phyloP scores from a whole-genome alignment of 2,329 filamentous ascomycete species.

The Xylaria sp. region DNA sequence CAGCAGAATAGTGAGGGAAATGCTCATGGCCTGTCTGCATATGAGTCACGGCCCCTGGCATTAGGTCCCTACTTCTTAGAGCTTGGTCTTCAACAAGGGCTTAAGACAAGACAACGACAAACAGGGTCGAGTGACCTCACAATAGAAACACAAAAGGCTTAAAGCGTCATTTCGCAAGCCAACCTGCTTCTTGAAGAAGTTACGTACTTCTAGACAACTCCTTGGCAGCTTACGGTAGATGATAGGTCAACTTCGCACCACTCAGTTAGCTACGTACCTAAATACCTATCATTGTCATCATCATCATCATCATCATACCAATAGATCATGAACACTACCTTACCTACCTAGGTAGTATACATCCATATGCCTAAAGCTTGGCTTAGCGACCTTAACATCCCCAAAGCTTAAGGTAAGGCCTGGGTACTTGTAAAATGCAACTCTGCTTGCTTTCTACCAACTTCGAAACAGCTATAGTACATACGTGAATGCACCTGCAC shows the following conservation, averaged over 20 bases:
- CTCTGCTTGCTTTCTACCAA: neutral
- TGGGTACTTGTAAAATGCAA: neutral
- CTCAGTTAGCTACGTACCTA: neutral
- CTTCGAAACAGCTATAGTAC: slow-evolving; percentile 2
- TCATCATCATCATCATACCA: neutral
- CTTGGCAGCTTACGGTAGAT: neutral
- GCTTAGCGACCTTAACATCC: neutral
- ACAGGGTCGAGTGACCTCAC: slow-evolving; percentile 1
- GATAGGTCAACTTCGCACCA: neutral
- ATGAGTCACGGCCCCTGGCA: slow-evolving; percentile 19
- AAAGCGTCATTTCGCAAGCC: neutral
- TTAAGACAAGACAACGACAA: neutral
- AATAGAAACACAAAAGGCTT: neutral
- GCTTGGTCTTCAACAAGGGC: neutral
- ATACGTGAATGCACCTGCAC: slow-evolving; percentile 10
- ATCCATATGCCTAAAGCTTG: slow-evolving; percentile 3
- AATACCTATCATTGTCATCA: neutral
- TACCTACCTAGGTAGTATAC: neutral
- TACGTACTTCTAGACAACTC: neutral
- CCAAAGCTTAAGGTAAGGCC: neutral
- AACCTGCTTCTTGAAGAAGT: neutral
- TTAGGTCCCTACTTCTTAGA: neutral
- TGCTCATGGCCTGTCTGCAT: neutral
- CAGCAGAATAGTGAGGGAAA: neutral
- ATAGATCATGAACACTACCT: neutral